A percentile compares a stretch with the other conserved stretches of the same genome.
phyloP scores from a whole-genome alignment of 345 rosid species.

The Diplotaxis tenuifolia region DNA sequence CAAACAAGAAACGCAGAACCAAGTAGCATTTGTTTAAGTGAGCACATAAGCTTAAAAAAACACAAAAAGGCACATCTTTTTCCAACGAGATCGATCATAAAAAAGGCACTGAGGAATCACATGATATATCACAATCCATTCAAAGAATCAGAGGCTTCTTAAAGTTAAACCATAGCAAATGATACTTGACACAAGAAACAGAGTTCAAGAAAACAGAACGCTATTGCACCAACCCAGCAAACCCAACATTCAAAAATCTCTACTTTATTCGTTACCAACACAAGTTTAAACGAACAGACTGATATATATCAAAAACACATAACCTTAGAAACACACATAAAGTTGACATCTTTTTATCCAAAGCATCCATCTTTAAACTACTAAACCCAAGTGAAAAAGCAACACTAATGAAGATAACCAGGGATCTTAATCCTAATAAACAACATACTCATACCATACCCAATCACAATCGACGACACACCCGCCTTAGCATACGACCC shows the following conservation, averaged over 20 bases:
- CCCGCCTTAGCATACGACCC: slow-evolving; percentile 80
- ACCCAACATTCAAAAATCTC: neutral
- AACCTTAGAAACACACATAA: neutral
- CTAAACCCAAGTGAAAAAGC: neutral
- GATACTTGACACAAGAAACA: neutral
- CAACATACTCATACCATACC: slow-evolving; percentile 90
- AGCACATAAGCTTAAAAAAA: neutral
- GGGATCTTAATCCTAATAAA: slow-evolving; percentile 98
- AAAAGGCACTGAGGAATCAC: neutral
- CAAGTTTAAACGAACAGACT: neutral
- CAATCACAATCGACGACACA: slow-evolving; percentile 59
- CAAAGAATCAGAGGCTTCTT: neutral
- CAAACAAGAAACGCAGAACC: slow-evolving; percentile 18
- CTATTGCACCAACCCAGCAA: neutral
- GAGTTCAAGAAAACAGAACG: neutral
- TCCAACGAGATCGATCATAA: neutral
- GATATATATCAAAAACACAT: neutral
- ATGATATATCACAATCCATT: neutral
- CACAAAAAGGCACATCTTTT: neutral
- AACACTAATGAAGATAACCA: slow-evolving; percentile 54
- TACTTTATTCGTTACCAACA: neutral
- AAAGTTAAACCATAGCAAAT: neutral
- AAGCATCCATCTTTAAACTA: slow-evolving; percentile 20
- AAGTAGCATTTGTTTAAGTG: neutral
- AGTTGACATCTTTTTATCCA: neutral